phyloP scores from a whole-genome alignment of 2,329 filamentous ascomycete genomes.

The Knufia petricola region DNA sequence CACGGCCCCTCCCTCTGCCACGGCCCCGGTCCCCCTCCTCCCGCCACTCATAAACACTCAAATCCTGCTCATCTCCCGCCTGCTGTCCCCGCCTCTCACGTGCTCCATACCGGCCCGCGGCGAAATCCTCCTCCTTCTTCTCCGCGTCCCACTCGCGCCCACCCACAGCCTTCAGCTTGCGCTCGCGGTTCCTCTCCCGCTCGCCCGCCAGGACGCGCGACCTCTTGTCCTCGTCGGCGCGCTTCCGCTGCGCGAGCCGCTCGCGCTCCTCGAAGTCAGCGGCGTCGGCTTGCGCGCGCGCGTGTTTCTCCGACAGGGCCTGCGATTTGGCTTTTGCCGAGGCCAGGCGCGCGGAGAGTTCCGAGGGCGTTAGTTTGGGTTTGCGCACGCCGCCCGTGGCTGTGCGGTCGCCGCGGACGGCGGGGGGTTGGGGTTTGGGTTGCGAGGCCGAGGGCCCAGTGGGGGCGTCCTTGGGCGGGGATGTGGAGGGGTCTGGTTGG shows the following conservation, averaged over 20 bases:
- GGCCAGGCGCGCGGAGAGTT: constrained; percentile 52
- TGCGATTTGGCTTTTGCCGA: constrained; percentile 54
- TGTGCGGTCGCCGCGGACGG: constrained; percentile 47
- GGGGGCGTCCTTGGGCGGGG: constrained; percentile 7
- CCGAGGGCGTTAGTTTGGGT: constrained; percentile 24
- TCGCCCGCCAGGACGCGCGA: constrained; percentile 53
- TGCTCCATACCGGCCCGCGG: constrained; percentile 10
- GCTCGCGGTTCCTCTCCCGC: constrained; percentile 49
- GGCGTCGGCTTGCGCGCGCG: constrained; percentile 57
- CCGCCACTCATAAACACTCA: constrained; percentile 20
- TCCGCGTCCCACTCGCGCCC: constrained; percentile 55
- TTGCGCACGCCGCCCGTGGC: constrained; percentile 44
- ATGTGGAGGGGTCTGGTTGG: not conserved
- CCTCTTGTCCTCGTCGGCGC: constrained; percentile 41
- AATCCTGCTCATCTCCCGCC: constrained; percentile 16
- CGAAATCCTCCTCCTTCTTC: constrained; percentile 48
- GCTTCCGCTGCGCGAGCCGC: constrained; percentile 45
- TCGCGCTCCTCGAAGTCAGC: constrained; percentile 57
- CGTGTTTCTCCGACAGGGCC: constrained; percentile 50
- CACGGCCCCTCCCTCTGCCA: constrained; percentile 14
- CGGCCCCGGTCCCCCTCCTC: constrained; percentile 16
- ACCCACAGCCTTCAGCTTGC: constrained; percentile 49
- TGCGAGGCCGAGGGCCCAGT: constrained; percentile 14
- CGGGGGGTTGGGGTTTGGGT: constrained; percentile 26
- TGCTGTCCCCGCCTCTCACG: constrained; percentile 8